These are phyloP conservation scores for Teunomyces aglyptinius DNA, from an alignment of 805 yeast species.

Conservation along the genomic window DNA sequence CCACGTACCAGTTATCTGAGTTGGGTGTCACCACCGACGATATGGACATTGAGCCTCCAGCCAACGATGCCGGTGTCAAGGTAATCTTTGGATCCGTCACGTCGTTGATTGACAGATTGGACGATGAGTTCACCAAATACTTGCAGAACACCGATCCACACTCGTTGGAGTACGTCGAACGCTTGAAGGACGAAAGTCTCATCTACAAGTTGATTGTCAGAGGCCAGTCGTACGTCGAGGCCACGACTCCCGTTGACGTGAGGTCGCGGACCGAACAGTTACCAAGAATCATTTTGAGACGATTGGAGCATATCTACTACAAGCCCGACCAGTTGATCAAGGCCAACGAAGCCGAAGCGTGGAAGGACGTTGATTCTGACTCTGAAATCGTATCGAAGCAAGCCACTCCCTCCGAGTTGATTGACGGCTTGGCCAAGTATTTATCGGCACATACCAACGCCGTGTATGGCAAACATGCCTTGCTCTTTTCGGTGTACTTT, in stretches of 20 bases:
- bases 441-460: constrained; percentile 67
- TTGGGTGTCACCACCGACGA: constrained; percentile 69
- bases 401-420: constrained; percentile 44
- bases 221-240: constrained; percentile 82
- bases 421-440: constrained; percentile 63
- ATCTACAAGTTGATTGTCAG: constrained; percentile 77
- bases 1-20: constrained; percentile 69
- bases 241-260: constrained; percentile 46
- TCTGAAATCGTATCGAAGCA: constrained; percentile 30
- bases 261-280: constrained; percentile 51
- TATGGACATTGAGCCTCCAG: constrained; percentile 64
- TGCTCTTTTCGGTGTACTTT: constrained; percentile 83
- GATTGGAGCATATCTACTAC: constrained; percentile 91
- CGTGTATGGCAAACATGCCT: constrained; percentile 75
- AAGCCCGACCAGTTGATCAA: constrained; percentile 76
- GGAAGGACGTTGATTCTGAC: constrained; percentile 51
- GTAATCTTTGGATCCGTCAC: constrained; percentile 81
- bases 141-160: constrained; percentile 91
- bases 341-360: constrained; percentile 70
- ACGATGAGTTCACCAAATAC: constrained; percentile 88
- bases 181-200: constrained; percentile 81
- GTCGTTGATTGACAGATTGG: constrained; percentile 87
- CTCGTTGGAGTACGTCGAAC: constrained; percentile 86
- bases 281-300: constrained; percentile 72
- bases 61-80: constrained; percentile 59